Evolutionary conservation across 352 stramenopile genomes (phyloP).

Genomic region (Globisporangium paroecandrum): DNA sequence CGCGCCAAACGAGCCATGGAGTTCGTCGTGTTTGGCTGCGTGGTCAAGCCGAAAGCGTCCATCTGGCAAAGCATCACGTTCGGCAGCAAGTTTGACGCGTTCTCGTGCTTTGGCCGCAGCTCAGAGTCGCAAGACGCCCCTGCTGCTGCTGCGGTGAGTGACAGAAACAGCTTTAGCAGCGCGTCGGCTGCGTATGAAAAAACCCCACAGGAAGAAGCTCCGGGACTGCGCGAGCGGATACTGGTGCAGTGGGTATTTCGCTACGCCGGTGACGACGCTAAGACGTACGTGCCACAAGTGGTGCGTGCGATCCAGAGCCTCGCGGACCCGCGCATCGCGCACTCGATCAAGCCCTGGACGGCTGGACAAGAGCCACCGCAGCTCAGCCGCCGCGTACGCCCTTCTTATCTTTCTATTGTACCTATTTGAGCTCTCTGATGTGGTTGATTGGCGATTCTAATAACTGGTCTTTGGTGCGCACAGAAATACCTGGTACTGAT

Average conservation of each 20-base stretch:
- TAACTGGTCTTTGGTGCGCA: background rate
- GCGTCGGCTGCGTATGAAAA: constrained; percentile 9
- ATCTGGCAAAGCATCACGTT: constrained; percentile 20
- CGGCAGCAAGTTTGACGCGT: constrained; percentile 20
- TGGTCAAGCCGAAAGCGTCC: constrained; percentile 16
- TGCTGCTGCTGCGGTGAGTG: constrained; percentile 8
- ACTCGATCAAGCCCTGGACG: constrained; percentile 15
- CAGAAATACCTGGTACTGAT: constrained; percentile 63
- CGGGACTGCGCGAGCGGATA: constrained; percentile 13
- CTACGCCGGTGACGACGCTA: constrained; percentile 27
- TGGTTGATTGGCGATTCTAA: constrained; percentile 10
- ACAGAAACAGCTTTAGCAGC: background rate
- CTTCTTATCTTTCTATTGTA: background rate
- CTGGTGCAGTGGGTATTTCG: constrained; percentile 51
- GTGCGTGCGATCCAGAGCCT: constrained; percentile 44
- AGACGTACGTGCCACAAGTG: constrained; percentile 24
- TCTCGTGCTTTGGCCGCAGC: constrained; percentile 21
- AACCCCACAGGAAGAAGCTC: background rate
- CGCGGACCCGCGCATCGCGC: constrained; percentile 33
- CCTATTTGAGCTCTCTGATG: background rate
- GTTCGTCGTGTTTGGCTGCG: constrained; percentile 36
- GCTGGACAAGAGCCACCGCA: constrained; percentile 17
- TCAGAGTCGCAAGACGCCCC: constrained; percentile 8
- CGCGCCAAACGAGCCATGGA: constrained; percentile 24
- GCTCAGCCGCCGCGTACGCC: constrained; percentile 35